A percentile compares a stretch with the other conserved stretches of the same genome.
phyloP scores from a whole-genome alignment of 139 green algal genomes.

The Tetratostichococcus sp. region DNA sequence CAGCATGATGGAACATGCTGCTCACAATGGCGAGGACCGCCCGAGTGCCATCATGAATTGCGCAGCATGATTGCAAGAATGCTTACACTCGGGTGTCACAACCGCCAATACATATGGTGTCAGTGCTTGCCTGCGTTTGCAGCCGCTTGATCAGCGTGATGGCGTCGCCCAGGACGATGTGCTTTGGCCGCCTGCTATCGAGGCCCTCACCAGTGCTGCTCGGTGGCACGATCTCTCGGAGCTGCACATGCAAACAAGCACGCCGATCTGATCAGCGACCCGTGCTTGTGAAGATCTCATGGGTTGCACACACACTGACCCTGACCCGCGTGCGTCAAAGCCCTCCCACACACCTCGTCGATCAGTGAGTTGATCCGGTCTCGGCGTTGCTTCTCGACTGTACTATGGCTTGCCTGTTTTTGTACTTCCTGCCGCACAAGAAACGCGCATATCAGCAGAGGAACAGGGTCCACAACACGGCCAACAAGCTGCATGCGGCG shows the following conservation, averaged over 20 bases:
- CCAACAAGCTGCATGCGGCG: too few relatives aligned
- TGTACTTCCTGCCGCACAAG: too few relatives aligned
- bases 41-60: background rate
- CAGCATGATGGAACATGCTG: too few relatives aligned
- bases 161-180: conserved; percentile 65
- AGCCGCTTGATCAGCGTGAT: conserved; percentile 58
- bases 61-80: too few relatives aligned
- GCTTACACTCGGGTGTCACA: too few relatives aligned
- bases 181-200: conserved; percentile 50
- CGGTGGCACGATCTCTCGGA: conserved; percentile 38
- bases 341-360: conserved; percentile 41
- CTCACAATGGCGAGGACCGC: too few relatives aligned
- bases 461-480: too few relatives aligned
- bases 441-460: too few relatives aligned
- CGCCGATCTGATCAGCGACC: too few relatives aligned
- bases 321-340: too few relatives aligned
- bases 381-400: conserved; percentile 74
- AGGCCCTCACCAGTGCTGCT: background rate
- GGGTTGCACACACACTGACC: too few relatives aligned
- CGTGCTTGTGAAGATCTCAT: too few relatives aligned
- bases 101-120: background rate
- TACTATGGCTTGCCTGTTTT: conserved; percentile 58
- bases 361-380: conserved; percentile 78
- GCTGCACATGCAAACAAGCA: conserved; percentile 9
- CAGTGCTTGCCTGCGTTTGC: conserved; percentile 26